Percentiles rank a stretch among this genome's conserved stretches.
These are phyloP conservation scores for Clonostachys solani DNA, from an alignment of 2,329 filamentous ascomycete species.

Conservation along the genomic window DNA sequence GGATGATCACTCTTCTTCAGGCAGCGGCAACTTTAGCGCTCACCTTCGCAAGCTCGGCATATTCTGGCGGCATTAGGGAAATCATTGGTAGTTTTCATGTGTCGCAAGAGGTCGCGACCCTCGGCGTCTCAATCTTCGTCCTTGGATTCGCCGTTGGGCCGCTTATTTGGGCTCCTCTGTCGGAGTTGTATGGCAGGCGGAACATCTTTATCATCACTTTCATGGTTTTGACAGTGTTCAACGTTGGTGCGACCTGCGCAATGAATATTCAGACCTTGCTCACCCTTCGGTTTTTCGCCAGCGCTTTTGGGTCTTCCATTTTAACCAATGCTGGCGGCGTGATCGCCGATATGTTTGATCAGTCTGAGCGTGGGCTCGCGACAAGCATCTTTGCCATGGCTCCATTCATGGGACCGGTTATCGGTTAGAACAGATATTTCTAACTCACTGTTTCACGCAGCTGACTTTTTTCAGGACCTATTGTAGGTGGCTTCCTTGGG, in stretches of 20 bases:
- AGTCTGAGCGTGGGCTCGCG: conserved; percentile 48
- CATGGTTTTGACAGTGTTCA: conserved; percentile 37
- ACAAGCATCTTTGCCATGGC: conserved; percentile 60
- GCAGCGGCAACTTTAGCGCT: conserved; percentile 61
- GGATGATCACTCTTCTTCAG: conserved; percentile 55
- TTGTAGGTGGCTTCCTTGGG: conserved; percentile 54
- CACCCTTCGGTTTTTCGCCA: conserved; percentile 58
- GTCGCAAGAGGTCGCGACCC: conserved; percentile 32
- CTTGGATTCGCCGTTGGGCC: conserved; percentile 53
- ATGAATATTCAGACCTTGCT: conserved; percentile 52
- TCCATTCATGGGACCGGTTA: conserved; percentile 54
- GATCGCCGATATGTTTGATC: conserved; percentile 55
- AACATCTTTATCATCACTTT: conserved; percentile 51
- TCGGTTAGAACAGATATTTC: conserved; percentile 12
- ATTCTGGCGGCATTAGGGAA: conserved; percentile 31
- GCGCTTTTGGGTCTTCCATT: conserved; percentile 53
- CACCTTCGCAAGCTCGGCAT: conserved; percentile 60
- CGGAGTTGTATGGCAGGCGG: conserved; percentile 57
- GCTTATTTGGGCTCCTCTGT: conserved; percentile 57
- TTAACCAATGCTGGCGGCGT: conserved; percentile 58
- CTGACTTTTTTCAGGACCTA: conserved; percentile 55
- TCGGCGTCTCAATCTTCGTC: conserved; percentile 40
- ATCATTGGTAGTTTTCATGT: background rate
- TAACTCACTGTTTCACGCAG: conserved; percentile 49
- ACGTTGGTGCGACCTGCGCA: conserved; percentile 47